These are phyloP conservation scores for Nigrograna mackinnonii DNA, from an alignment of 2,329 filamentous ascomycete species.

Conservation along the genomic window DNA sequence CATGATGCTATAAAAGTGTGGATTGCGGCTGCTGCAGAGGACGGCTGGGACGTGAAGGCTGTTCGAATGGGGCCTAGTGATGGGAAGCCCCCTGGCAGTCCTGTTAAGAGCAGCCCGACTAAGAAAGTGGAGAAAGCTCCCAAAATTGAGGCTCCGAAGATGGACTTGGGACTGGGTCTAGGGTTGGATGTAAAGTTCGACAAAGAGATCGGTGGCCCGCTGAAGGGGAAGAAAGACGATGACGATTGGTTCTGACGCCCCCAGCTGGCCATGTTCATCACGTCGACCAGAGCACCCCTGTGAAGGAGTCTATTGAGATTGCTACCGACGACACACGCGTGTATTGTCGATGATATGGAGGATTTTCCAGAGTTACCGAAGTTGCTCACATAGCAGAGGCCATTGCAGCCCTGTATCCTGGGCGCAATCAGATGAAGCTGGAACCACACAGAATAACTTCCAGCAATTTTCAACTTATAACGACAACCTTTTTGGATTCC, in stretches of 20 bases:
- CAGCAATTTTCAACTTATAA: no score
- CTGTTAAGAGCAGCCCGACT: conserved; percentile 45
- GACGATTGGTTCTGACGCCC: conserved; percentile 38
- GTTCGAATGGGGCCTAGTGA: conserved; percentile 71
- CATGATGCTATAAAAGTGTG: conserved; percentile 88
- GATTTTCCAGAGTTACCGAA: no score
- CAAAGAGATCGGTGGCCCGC: conserved; percentile 26
- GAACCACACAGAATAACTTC: no score
- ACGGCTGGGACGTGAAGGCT: conserved; percentile 82
- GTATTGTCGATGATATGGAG: no score
- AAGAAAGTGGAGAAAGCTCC: conserved; percentile 41
- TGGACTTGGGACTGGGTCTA: conserved; percentile 34
- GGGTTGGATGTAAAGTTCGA: conserved; percentile 31
- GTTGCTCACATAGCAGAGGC: no score
- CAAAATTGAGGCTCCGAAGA: conserved; percentile 41
- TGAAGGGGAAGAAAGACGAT: conserved; percentile 20
- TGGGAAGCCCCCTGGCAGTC: conserved; percentile 32
- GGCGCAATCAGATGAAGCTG: no score
- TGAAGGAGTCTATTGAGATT: no score
- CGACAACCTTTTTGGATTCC: no score
- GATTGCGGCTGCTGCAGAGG: conserved; percentile 84
- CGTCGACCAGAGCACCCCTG: no score
- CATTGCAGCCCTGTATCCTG: no score
- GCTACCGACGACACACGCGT: no score
- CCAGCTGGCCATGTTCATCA: no score